Evolutionary conservation across 2,329 filamentous ascomycete species (phyloP).

Genomic region (Fusarium sp.): DNA sequence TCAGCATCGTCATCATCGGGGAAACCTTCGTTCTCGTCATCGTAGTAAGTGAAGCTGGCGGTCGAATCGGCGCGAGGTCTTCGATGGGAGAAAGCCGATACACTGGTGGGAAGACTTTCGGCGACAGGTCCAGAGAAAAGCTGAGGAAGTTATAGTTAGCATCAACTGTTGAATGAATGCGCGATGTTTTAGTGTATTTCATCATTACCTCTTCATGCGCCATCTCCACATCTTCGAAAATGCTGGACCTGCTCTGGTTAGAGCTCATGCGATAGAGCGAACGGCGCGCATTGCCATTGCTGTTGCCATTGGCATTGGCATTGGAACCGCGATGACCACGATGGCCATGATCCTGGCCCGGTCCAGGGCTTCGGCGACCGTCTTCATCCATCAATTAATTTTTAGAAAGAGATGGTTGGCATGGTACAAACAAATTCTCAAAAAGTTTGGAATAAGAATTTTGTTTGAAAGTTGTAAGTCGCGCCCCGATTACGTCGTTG

Average conservation of each 20-base stretch:
- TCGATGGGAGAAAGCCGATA: slow-evolving; percentile 91
- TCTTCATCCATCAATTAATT: slow-evolving; percentile 48
- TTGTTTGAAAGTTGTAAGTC: slow-evolving; percentile 28
- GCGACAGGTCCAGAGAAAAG: slow-evolving; percentile 93
- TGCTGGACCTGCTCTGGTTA: slow-evolving; percentile 80
- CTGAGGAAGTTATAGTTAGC: slow-evolving; percentile 50
- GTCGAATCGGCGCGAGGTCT: slow-evolving; percentile 84
- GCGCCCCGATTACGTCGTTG: slow-evolving; percentile 44
- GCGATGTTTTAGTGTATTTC: background rate
- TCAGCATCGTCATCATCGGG: slow-evolving; percentile 50
- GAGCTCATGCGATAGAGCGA: slow-evolving; percentile 73
- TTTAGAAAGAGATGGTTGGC: slow-evolving; percentile 21
- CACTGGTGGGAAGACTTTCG: slow-evolving; percentile 94
- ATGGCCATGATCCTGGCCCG: slow-evolving; percentile 34
- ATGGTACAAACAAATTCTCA: slow-evolving; percentile 29
- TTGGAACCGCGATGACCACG: slow-evolving; percentile 32
- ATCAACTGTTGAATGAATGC: background rate
- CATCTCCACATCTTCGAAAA: slow-evolving; percentile 98
- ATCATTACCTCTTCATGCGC: slow-evolving; percentile 84
- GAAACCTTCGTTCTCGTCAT: slow-evolving; percentile 65
- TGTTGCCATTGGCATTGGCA: slow-evolving; percentile 36
- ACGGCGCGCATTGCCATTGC: slow-evolving; percentile 37
- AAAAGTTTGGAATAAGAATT: slow-evolving; percentile 15
- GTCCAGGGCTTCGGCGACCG: slow-evolving; percentile 33
- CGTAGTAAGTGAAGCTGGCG: slow-evolving; percentile 90